Base-by-base conservation (phyloP, 495 filamentous ascomycete species). In the Hapsidospora chrysogenum region DNA sequence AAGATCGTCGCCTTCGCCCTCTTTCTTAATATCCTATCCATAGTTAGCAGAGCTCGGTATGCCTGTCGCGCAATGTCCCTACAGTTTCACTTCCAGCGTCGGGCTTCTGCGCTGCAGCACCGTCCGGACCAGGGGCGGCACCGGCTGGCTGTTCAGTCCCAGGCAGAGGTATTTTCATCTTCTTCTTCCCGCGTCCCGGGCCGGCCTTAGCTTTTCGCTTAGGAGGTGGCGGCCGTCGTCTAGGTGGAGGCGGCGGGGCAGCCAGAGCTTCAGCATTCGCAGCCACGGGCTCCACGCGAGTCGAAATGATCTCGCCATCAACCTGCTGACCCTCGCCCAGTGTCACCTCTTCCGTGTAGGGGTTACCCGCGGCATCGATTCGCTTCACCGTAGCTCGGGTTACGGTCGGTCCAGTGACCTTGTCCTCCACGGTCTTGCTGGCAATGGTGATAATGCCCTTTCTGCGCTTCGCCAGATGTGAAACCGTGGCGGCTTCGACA, bases 401-500 rank as follows among this genome's bases (percentile, higher is more conserved):
- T 57, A 85, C 43, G 5, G 58, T 78, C 15, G 57, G 54, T 0
- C 60, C 56, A 17, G 51, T 45, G 9, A 61, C 45, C 10, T 61
- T 51, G 10, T 61, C 58, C 14, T 50, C 55, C 4, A 55, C 40
- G 3, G 60, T 51, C 23, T 53, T 60, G 9, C 67, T 64, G 5
- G 56, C 51, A 31, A 63, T 48, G 11, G 61, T 60, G 25, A 67
- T 45, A 10, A 60, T 53, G n/a, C 80, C 82, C 46, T 82, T 84
- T 41, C 85, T 72, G 32, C 85, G 64, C 55, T 93, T 92, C 0
- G 85, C 89, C 15, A 97, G 59, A 44, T 83, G 89, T 29, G 92
- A 84, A 2, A 75, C 57, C 29, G 82, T 76, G 0, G 78, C 63
- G 6, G 68, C 68, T 48, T 95, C 87, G 20, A 77, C 50, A 51